phyloP scores from a whole-genome alignment of 2,329 filamentous ascomycete genomes.

The Paecilomyces sp. region DNA sequence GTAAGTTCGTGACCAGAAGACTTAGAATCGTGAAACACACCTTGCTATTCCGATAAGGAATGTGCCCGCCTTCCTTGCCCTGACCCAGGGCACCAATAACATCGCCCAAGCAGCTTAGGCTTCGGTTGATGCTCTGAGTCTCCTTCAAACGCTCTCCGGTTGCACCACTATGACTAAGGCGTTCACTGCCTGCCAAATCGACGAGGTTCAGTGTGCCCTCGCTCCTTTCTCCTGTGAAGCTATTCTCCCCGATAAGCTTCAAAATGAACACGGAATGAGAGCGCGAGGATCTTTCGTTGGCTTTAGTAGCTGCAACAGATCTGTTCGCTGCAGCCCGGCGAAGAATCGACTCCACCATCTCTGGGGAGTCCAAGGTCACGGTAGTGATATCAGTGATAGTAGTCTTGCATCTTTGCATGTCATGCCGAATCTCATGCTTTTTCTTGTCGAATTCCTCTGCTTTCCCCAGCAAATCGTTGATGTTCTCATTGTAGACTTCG shows the following conservation, averaged over 20 bases:
- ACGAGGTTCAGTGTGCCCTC: constrained; percentile 94
- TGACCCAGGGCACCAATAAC: constrained; percentile 90
- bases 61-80: constrained; percentile 67
- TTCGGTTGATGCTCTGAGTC: constrained; percentile 97
- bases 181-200: constrained; percentile 87
- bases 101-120: constrained; percentile 82
- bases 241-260: constrained; percentile 59
- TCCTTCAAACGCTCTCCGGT: constrained; percentile 85
- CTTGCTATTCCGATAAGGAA: constrained; percentile 95
- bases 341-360: constrained; percentile 73
- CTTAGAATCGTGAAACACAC: constrained; percentile 33
- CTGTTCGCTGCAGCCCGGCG: constrained; percentile 76
- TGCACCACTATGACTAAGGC: constrained; percentile 77
- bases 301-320: constrained; percentile 91
- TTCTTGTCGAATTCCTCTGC: constrained; percentile 67
- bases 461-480: constrained; percentile 78
- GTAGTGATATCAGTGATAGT: constrained; percentile 72
- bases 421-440: constrained; percentile 85
- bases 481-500: constrained; percentile 96
- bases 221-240: constrained; percentile 70
- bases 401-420: constrained; percentile 73
- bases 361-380: constrained; percentile 69
- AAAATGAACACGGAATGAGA: constrained; percentile 96
- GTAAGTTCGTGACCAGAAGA: not conserved
- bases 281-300: constrained; percentile 88